These are phyloP conservation scores for Przewalskia tangutica DNA, from an alignment of 257 asterid genomes.

Conservation along the genomic window DNA sequence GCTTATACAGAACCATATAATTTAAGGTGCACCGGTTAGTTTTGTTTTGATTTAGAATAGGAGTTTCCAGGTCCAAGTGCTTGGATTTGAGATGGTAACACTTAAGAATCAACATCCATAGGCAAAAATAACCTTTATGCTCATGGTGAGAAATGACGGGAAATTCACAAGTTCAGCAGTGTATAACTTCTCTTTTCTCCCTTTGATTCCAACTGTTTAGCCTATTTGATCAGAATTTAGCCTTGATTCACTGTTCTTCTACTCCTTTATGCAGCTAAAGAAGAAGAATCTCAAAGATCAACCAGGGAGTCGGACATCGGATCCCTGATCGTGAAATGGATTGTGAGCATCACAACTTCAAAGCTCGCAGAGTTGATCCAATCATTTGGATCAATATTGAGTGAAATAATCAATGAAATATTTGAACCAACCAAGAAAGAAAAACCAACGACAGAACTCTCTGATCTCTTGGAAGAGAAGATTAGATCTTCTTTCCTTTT, in stretches of 20 bases:
- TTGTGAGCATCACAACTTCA: conserved; percentile 25
- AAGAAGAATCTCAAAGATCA: conserved; percentile 8
- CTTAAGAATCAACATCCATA: background rate
- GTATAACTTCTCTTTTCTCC: background rate
- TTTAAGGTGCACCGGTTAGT: background rate
- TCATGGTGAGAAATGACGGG: background rate
- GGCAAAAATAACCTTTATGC: background rate
- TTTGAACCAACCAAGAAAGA: conserved; percentile 24
- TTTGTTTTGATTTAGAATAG: background rate
- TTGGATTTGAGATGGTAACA: background rate
- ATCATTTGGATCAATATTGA: conserved; percentile 22
- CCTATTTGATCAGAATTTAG: background rate
- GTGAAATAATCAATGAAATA: conserved; percentile 30
- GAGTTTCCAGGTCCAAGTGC: background rate
- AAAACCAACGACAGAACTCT: conserved; percentile 33
- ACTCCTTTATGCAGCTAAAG: conserved; percentile 19
- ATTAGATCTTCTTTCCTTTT: conserved; percentile 43
- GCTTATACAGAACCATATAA: too few species aligned
- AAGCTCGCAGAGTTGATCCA: conserved; percentile 31
- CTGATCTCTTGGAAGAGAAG: conserved; percentile 42
- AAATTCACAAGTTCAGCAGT: background rate
- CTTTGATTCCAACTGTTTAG: background rate
- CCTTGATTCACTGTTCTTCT: background rate
- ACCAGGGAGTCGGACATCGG: conserved; percentile 15
- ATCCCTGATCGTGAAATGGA: conserved; percentile 31